phyloP scores from a whole-genome alignment of 352 stramenopile species.

The Phytophthora cajani region DNA sequence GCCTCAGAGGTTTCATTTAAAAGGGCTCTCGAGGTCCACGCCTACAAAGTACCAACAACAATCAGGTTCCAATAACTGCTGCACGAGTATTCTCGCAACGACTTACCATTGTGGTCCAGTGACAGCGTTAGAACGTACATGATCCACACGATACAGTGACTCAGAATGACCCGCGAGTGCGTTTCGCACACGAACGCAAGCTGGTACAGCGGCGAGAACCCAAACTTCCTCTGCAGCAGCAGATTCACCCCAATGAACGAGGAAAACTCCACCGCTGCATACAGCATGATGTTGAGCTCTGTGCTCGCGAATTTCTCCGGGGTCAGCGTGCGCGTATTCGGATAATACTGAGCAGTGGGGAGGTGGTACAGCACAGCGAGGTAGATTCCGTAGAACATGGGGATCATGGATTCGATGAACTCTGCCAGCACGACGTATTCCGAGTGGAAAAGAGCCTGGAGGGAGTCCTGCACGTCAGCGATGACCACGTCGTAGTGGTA shows the following conservation, averaged over 20 bases:
- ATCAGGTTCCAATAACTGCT: background rate
- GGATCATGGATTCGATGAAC: conserved; percentile 45
- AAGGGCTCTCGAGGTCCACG: conserved; percentile 10
- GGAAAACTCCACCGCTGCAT: conserved; percentile 24
- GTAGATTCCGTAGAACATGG: conserved; percentile 39
- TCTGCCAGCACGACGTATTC: conserved; percentile 48
- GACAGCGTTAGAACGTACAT: conserved; percentile 34
- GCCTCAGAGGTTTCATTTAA: background rate
- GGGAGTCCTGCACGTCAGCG: conserved; percentile 11
- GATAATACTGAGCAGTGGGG: conserved; percentile 32
- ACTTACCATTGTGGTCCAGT: conserved; percentile 37
- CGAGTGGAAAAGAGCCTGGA: conserved; percentile 44
- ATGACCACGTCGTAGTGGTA: background rate
- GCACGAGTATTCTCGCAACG: background rate
- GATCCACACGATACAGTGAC: conserved; percentile 37
- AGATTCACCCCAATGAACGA: conserved; percentile 17
- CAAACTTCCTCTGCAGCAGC: conserved; percentile 14
- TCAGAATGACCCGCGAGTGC: conserved; percentile 29
- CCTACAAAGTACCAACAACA: background rate
- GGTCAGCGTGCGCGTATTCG: conserved; percentile 17
- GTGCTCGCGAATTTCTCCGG: conserved; percentile 9
- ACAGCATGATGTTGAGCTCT: conserved; percentile 18
- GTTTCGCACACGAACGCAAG: conserved; percentile 51
- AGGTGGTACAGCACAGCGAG: conserved; percentile 29
- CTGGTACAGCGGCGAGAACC: conserved; percentile 35